Base-by-base conservation (phyloP, 2,329 filamentous ascomycete genomes). In the Sporothrix schenckii region DNA sequence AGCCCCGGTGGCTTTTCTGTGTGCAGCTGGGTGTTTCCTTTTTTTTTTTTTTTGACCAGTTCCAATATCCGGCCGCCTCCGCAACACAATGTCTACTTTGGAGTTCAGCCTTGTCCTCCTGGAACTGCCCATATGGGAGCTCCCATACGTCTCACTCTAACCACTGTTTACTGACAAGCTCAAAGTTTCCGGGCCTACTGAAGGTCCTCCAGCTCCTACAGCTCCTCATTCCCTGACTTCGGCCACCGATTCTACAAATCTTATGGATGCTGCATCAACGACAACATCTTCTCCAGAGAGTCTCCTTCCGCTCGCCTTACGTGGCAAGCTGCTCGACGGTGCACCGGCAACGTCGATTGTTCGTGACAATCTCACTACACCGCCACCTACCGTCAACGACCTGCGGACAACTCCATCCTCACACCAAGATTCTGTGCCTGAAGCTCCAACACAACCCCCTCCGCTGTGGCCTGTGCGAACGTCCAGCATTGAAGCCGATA, bases 361-460 rank as follows among this genome's bases (percentile, higher is more conserved):
- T 11, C 21, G 14, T 47, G 69, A 68, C 47, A 68, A 49, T 9
- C 7, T 39, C 19, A 27, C 66, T 30, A 47, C 72, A n/a, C 72
- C 70, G 24, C 72, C 70, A 27, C 70, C 68, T 19, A 66, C 49
- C 66, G 58, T 70, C 68, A n/a, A 58, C 65, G 52, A 67, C 56
- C 44, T 56, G 63, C 24, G 50, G 41, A 39, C 53, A 27, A 54
- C 19, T 30, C 19, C 53, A n/a, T 27, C 52, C 61, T 49, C 61
- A 16, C 30, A 68, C 30, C 54, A 72, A 39, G 6, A 54, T n/a
- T 41, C 50, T 50, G 54, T 30, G 14, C 30, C 63, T 27, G 27
- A 24, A 44, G 61, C 14, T 30, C 54, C 39, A 44, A 24, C 56
- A 44, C 24, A 9, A 11, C 41, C 49, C 4, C 41, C 27, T n/a